Evolutionary conservation across 2,329 filamentous ascomycete species (phyloP).

Genomic region (Coniochaeta hoffmannii): DNA sequence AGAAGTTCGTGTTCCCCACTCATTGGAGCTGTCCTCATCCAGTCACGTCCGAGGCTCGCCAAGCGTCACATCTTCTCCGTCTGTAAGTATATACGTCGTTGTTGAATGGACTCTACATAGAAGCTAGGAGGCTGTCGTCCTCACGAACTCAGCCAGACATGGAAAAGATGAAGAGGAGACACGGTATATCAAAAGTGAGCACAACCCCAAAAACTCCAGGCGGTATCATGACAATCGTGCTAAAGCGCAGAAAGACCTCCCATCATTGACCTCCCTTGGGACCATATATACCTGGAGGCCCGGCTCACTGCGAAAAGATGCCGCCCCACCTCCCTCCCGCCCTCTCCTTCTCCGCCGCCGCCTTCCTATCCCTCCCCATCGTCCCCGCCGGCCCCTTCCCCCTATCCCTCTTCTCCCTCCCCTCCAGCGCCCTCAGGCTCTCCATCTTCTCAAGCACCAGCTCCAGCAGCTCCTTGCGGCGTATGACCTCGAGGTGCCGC

Average conservation of each 20-base stretch:
- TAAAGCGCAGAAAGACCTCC: not conserved
- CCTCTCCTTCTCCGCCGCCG: not conserved
- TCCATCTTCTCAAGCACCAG: conserved; percentile 95
- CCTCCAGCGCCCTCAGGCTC: conserved; percentile 75
- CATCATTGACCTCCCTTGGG: no score
- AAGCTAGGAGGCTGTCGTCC: not conserved
- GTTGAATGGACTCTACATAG: not conserved
- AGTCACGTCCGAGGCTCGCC: not conserved
- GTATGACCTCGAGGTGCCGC: conserved; percentile 84
- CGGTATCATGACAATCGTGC: conserved; percentile 3
- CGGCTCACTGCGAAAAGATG: not conserved
- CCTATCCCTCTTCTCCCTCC: conserved; percentile 69
- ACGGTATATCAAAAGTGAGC: not conserved
- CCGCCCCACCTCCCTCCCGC: conserved; percentile 1
- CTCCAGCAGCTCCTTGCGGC: conserved; percentile 86
- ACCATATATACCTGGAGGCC: no score
- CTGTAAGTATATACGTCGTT: not conserved
- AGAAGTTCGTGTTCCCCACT: no score
- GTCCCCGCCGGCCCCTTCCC: conserved; percentile 70
- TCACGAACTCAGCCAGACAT: not conserved
- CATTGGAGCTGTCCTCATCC: no score
- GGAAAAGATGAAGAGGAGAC: not conserved
- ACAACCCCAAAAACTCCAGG: not conserved
- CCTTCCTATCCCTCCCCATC: not conserved
- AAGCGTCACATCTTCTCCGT: not conserved